A percentile compares a stretch with the other conserved stretches of the same genome.
These are phyloP conservation scores for Geum urbanum DNA, from an alignment of 306 rosid species.

Conservation along the genomic window DNA sequence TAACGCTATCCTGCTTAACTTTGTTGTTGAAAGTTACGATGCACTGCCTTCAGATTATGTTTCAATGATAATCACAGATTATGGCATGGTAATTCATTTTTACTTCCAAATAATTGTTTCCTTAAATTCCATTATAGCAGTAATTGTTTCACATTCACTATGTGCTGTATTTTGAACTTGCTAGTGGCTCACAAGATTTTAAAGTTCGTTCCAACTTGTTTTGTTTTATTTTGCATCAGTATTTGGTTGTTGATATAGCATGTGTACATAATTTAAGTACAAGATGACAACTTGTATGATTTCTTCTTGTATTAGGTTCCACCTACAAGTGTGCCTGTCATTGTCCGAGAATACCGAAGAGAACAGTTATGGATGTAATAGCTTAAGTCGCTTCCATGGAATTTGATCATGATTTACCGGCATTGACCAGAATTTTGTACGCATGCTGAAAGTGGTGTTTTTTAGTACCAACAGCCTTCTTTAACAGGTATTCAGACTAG, in stretches of 20 bases:
- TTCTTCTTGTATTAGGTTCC: conserved; percentile 54
- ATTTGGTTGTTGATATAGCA: not conserved
- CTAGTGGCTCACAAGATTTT: not conserved
- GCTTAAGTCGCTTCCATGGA: not conserved
- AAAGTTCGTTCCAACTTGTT: not conserved
- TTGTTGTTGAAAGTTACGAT: conserved; percentile 55
- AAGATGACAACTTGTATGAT: not conserved
- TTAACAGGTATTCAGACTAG: conserved; percentile 29
- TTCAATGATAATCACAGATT: conserved; percentile 76
- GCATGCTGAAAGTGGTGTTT: conserved; percentile 20
- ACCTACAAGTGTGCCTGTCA: conserved; percentile 79
- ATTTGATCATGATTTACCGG: not conserved
- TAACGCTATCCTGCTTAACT: not conserved
- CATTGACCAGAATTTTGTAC: conserved; percentile 33
- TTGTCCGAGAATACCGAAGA: conserved; percentile 71
- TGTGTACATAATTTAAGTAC: not conserved
- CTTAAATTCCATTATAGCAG: not conserved
- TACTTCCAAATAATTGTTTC: not conserved
- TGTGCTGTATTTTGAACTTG: not conserved
- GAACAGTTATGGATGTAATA: conserved; percentile 46
- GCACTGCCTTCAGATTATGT: conserved; percentile 80
- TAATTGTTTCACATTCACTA: not conserved
- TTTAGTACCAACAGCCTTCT: conserved; percentile 13
- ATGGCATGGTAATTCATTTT: conserved; percentile 68
- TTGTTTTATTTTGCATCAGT: not conserved